These are phyloP conservation scores for Podaxis pistillaris DNA, from an alignment of 768 basidiomycete species.

Conservation along the genomic window DNA sequence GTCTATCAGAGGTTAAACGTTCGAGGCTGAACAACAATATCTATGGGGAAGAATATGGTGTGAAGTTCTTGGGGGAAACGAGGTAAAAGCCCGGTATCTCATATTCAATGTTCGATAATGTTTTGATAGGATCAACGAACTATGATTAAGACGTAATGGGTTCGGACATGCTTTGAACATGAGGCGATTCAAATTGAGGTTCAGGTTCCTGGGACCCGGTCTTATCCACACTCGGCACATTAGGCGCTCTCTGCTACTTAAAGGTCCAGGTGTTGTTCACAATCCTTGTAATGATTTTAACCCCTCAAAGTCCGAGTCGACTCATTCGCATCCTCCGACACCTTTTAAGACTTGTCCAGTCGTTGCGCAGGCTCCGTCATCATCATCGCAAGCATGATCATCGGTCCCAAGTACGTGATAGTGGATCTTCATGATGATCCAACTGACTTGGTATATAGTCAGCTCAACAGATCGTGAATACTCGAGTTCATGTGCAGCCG, in stretches of 20 bases:
- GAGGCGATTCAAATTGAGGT: not conserved
- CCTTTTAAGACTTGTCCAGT: not conserved
- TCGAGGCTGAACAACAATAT: too few species aligned
- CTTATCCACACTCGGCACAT: not conserved
- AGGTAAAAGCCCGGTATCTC: too few species aligned
- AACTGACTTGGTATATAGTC: not conserved
- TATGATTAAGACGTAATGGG: not conserved
- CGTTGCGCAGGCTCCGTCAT: not conserved
- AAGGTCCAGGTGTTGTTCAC: not conserved
- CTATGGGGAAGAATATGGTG: too few species aligned
- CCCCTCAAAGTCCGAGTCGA: not conserved
- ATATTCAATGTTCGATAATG: not conserved
- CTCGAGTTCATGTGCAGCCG: not conserved
- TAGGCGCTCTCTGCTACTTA: not conserved
- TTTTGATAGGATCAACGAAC: not conserved
- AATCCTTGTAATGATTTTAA: too few species aligned
- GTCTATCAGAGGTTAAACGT: too few species aligned
- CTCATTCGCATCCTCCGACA: not conserved
- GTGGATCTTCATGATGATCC: not conserved
- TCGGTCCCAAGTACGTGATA: not conserved
- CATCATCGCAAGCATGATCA: not conserved
- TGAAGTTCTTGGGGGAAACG: too few species aligned
- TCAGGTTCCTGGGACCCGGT: too few species aligned
- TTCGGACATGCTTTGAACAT: not conserved
- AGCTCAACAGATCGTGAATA: not conserved